Evolutionary conservation across 306 rosid species (phyloP).

Genomic region (Ammopiptanthus mongolicus): DNA sequence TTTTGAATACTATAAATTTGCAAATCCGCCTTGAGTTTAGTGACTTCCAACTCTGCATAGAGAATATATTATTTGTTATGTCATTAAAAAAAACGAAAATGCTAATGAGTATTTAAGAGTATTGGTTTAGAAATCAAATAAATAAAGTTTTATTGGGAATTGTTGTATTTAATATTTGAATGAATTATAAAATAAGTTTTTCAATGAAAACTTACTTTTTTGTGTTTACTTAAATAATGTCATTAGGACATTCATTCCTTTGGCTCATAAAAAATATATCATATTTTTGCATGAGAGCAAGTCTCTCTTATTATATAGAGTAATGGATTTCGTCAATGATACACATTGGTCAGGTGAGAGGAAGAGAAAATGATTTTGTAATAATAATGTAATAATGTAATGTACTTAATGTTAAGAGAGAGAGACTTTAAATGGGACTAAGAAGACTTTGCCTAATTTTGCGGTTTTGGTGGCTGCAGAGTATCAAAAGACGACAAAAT

Average conservation of each 20-base stretch:
- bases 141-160: too few relatives aligned
- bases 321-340: conserved; percentile 9
- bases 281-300: conserved; percentile 19
- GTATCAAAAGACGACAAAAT: conserved; percentile 54
- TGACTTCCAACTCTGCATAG: conserved; percentile 49
- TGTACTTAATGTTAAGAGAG: not conserved
- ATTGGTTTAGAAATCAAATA: too few relatives aligned
- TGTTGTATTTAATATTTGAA: too few relatives aligned
- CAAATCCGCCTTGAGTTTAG: conserved; percentile 44
- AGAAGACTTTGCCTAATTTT: conserved; percentile 10
- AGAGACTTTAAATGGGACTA: not conserved
- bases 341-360: conserved; percentile 22
- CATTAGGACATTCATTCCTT: too few relatives aligned
- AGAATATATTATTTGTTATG: conserved; percentile 12
- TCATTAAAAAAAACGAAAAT: conserved; percentile 31
- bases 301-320: not conserved
- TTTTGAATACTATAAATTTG: not conserved
- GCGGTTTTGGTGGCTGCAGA: conserved; percentile 22
- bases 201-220: too few relatives aligned
- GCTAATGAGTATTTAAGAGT: too few relatives aligned
- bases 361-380: conserved; percentile 36
- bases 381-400: conserved; percentile 36
- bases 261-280: too few relatives aligned
- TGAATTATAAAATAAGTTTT: too few relatives aligned
- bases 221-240: too few relatives aligned